These are phyloP conservation scores for Alectoria sarmentosa DNA, from an alignment of 495 filamentous ascomycete genomes.

Conservation along the genomic window DNA sequence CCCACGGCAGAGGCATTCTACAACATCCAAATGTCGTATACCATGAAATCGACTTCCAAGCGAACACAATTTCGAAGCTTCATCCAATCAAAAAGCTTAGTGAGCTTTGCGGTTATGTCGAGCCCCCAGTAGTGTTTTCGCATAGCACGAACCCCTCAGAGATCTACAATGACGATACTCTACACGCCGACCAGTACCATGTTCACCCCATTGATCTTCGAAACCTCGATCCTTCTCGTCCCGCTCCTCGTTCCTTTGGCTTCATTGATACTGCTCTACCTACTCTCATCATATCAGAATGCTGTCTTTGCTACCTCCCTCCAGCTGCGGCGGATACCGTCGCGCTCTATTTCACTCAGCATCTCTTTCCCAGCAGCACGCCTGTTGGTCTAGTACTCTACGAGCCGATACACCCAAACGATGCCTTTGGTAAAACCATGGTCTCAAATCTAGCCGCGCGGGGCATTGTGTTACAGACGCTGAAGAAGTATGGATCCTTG, in stretches of 20 bases:
- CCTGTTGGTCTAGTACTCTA: constrained; percentile 68
- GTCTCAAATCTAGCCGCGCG: constrained; percentile 81
- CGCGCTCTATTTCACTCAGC: constrained; percentile 57
- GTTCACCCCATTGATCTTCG: constrained; percentile 82
- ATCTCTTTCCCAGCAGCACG: constrained; percentile 37
- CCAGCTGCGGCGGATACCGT: constrained; percentile 53
- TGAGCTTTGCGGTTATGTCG: constrained; percentile 1
- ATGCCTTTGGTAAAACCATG: constrained; percentile 87
- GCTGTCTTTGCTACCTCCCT: constrained; percentile 84
- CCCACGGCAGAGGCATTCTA: constrained; percentile 11
- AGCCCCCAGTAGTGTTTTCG: not conserved
- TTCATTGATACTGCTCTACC: constrained; percentile 52
- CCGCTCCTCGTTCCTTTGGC: constrained; percentile 19
- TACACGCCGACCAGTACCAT: constrained; percentile 51
- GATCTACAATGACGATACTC: constrained; percentile 2
- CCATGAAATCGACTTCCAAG: constrained; percentile 87
- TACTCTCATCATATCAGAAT: constrained; percentile 84
- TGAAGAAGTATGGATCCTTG: constrained; percentile 60
- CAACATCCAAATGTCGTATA: constrained; percentile 51
- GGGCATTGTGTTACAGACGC: constrained; percentile 74
- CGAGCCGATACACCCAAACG: constrained; percentile 76
- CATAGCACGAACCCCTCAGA: not conserved
- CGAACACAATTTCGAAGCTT: constrained; percentile 58
- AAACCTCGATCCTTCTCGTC: constrained; percentile 34
- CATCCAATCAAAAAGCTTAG: not conserved